Evolutionary conservation across 2,329 filamentous ascomycete genomes (phyloP), one percentile per base, ranked within the genome.

Genomic region (Tolypocladium tundrense): DNA sequence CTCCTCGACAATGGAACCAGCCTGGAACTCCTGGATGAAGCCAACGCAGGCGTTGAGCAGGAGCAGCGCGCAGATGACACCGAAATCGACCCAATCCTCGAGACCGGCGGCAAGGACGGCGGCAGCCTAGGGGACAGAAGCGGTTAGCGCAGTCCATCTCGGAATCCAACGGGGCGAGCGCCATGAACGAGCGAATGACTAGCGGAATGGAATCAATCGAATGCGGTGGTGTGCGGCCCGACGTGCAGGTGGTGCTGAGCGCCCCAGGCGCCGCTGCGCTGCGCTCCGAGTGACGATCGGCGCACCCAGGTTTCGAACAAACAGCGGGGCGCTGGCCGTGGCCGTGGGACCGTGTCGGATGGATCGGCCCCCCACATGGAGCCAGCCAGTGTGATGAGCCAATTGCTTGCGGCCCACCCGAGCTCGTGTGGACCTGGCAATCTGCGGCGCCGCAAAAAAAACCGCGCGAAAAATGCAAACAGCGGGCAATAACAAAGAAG

Each of bases 1-100:
- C 72, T 94, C 90, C 54, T 93, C 90, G 75, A 96, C 90, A 63
- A 95, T 94, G 58, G 88, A 92, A 70, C 89, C 91, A 61, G 91
- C 91, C 75, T 95, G 90, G 75, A 82, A 95, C 76, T 96, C 91
- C 73, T 96, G 91, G 60, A 92, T 79, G 75, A 95, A 96, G 76
- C 91, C 90, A 62, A 96, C 91, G 63, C 76, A 77, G 48, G 91
- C 91, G 77, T 96, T 96, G 63, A 96, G 87, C 64, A 95, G 72
- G 11, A 96, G 82, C 55, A 95, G 80, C 69, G 78, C 90, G 73
- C 88, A 91, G 65, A 96, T 96, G 69, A 96, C 90, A 80, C 90
- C 91, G 69, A 96, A 93, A 78, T 96, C 91, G 63, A 96, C 88
- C 91, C 91, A 96, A 68, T 94, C 88, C 74, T 88, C 75, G 48